Conservation (phyloP, 2,329 filamentous ascomycete genomes). For the Chalaropsis thielavioides region DNA sequence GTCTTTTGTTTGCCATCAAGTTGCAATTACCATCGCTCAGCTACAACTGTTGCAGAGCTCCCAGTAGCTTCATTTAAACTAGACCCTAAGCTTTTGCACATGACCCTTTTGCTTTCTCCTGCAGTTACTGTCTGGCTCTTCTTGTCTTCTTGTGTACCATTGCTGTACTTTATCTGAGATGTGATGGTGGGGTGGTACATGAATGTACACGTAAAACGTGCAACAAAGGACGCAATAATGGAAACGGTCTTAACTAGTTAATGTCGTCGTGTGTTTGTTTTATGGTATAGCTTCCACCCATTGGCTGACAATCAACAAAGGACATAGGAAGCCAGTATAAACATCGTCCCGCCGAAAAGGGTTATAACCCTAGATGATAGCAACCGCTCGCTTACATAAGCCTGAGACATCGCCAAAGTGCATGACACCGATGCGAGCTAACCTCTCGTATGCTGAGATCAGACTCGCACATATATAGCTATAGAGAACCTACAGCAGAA, state of each 20-base stretch:
- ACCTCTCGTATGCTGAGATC: not conserved
- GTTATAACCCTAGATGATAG: not conserved
- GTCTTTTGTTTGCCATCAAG: too few species aligned
- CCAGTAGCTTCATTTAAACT: not conserved
- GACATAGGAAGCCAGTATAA: not conserved
- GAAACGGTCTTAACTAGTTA: not conserved
- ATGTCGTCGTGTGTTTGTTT: not conserved
- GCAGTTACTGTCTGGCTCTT: not conserved
- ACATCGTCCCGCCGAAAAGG: not conserved
- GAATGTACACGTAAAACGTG: not conserved
- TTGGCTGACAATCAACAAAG: not conserved
- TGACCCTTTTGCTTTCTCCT: not conserved
- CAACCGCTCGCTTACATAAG: not conserved
- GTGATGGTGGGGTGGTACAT: not conserved
- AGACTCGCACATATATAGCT: not conserved
- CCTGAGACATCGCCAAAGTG: too few species aligned
- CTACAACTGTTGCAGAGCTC: not conserved
- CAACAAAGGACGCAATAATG: not conserved
- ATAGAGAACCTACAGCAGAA: not conserved
- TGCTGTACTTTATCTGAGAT: constrained; percentile 3
- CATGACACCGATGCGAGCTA: not conserved
- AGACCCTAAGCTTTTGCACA: not conserved
- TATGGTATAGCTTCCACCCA: not conserved
- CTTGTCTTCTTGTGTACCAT: not conserved
- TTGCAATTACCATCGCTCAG: not conserved